Conservation (phyloP, 768 basidiomycete species). For the Lentinula guzmanii region DNA sequence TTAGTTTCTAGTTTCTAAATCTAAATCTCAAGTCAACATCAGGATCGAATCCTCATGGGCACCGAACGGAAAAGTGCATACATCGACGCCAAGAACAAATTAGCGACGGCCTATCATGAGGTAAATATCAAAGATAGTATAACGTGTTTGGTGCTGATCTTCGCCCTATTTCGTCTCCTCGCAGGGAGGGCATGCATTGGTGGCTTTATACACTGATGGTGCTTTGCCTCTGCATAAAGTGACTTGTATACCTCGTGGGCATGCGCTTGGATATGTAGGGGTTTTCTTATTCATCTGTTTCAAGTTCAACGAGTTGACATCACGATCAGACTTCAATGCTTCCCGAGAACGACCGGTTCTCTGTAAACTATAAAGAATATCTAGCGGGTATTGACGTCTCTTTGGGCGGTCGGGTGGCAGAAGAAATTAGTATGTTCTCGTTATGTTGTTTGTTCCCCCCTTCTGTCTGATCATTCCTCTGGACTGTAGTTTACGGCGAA, state of each 20-base stretch:
- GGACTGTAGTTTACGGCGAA: conserved; percentile 67
- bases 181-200: conserved; percentile 89
- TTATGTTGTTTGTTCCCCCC: conserved; percentile 9
- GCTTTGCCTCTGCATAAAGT: conserved; percentile 98
- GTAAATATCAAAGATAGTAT: conserved; percentile 26
- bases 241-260: conserved; percentile 94
- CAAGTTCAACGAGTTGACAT: conserved; percentile 7
- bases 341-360: conserved; percentile 72
- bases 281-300: neutral
- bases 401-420: conserved; percentile 94
- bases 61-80: conserved; percentile 88
- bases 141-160: conserved; percentile 5
- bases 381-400: conserved; percentile 83
- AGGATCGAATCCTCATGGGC: conserved; percentile 96
- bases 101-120: conserved; percentile 96
- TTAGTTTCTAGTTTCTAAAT: neutral
- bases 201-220: conserved; percentile 90
- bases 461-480: neutral
- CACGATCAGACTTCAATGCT: conserved; percentile 61
- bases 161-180: conserved; percentile 5
- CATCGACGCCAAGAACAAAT: conserved; percentile 81
- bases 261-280: conserved; percentile 77
- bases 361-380: conserved; percentile 69
- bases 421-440: conserved; percentile 66
- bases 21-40: neutral